Percentiles rank a stretch among this genome's conserved stretches.
These are phyloP conservation scores for Spirogloea muscicola DNA, from an alignment of 139 green algal species.

Conservation along the genomic window DNA sequence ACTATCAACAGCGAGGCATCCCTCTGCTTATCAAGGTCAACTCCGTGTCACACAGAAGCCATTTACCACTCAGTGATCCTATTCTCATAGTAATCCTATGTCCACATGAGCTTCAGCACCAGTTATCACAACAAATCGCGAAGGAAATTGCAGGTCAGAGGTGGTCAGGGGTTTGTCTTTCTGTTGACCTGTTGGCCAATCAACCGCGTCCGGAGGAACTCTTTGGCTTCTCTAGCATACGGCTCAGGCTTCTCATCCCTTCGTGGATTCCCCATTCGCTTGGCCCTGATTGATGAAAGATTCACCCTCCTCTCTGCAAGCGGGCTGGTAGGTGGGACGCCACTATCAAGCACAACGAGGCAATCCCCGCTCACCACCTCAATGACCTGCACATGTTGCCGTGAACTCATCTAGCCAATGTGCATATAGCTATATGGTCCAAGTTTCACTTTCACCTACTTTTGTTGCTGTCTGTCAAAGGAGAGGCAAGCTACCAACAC, in stretches of 20 bases:
- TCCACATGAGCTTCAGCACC: too few species aligned
- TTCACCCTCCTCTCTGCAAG: conserved; percentile 73
- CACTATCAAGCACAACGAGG: conserved; percentile 74
- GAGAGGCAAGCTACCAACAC: background rate
- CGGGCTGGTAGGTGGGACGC: background rate
- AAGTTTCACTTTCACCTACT: background rate
- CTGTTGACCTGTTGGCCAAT: conserved; percentile 51
- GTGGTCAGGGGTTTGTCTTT: too few species aligned
- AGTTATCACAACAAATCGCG: too few species aligned
- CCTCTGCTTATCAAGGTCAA: too few species aligned
- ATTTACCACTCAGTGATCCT: too few species aligned
- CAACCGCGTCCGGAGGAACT: conserved; percentile 73
- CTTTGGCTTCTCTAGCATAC: conserved; percentile 79
- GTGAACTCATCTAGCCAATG: too few species aligned
- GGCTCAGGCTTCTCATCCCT: conserved; percentile 68
- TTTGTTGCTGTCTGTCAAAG: too few species aligned
- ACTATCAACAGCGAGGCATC: too few species aligned
- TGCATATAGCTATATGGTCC: too few species aligned
- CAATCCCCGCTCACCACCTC: conserved; percentile 91
- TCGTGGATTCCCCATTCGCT: conserved; percentile 60
- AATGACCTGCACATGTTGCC: conserved; percentile 65
- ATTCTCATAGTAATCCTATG: too few species aligned
- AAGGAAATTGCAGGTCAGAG: too few species aligned
- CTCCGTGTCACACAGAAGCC: too few species aligned
- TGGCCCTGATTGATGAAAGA: conserved; percentile 80